Base-by-base conservation (phyloP, 1,139 yeast species). In the Sugiyamaella japonica region DNA sequence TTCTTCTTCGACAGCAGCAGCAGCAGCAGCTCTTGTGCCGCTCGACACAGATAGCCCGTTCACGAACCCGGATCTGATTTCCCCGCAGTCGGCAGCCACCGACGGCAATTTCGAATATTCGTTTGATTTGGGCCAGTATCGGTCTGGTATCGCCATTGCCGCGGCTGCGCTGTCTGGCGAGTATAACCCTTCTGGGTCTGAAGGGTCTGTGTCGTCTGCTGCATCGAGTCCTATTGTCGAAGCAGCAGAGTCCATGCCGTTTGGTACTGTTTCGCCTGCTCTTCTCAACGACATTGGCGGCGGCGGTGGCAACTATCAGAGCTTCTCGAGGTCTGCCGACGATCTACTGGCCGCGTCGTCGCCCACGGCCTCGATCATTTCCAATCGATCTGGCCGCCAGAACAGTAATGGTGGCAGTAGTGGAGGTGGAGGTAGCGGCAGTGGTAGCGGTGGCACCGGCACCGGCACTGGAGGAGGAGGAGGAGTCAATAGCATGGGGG, bases 141-240 rank as follows among this genome's bases (percentile, higher is more conserved):
- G 52, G 40, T 57, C 56, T 17, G 65, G 58, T 4, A 60, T 59
- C 12, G 63, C 63, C 12, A 50, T 62, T 49, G 65, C 64, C 7
- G 63, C 66, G 2, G 65, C 64, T 1, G 64, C 63, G 4, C 46
- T 49, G 5, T 39, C 50, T 15, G 61, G 61, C 1, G 62, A 56
- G 9, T 54, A 39, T 43, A 52, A 48, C 31, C 56, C 59, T 3
- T 40, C 51, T 16, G 52, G 42, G 12, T 47, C 50, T 12, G 45
- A 39, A 13, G 53, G 56, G 13, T 53, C 56, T 4, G 16, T 45
- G 8, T 49, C 53, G 3, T 53, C 58, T 7, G 46, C 43, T 10
- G 56, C 58, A 16, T 56, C 59, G 9, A 52, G 56, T 17, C 59
- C 59, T 10, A 39, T 44, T 2, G 29, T 46, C 8, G 56, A 53